A percentile compares a stretch with the other conserved stretches of the same genome.
These are phyloP conservation scores for Beauveria bassiana DNA, from an alignment of 2,329 filamentous ascomycete genomes.

Conservation along the genomic window DNA sequence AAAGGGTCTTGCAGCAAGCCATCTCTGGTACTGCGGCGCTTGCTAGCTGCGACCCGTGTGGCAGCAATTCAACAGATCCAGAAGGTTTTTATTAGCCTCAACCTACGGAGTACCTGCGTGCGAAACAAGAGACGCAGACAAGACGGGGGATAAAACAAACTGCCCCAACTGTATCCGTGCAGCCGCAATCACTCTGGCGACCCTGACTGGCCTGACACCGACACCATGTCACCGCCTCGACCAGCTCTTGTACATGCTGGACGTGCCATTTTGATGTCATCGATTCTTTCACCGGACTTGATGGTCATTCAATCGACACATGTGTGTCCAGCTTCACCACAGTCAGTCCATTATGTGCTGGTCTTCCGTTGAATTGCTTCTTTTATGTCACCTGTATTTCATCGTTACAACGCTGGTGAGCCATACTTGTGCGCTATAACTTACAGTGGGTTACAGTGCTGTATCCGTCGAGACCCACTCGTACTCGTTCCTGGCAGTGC, in stretches of 20 bases:
- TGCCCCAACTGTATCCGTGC: slow-evolving; percentile 7
- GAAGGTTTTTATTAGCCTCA: slow-evolving; percentile 7
- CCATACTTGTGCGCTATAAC: neutral
- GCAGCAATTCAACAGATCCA: slow-evolving; percentile 11
- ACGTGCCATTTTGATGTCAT: neutral
- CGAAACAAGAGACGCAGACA: neutral
- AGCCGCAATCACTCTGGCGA: slow-evolving; percentile 1
- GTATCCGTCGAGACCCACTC: neutral
- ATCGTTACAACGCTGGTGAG: neutral
- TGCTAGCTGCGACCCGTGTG: neutral
- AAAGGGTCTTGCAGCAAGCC: slow-evolving; percentile 1
- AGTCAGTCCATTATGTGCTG: neutral
- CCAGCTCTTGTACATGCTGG: neutral
- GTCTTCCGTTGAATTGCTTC: neutral
- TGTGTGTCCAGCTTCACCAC: neutral
- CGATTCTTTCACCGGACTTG: too few relatives aligned
- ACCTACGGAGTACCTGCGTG: neutral
- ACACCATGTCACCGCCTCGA: neutral
- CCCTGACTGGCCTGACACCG: neutral
- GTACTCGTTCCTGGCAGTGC: neutral
- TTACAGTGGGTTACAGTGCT: neutral
- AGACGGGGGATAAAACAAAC: neutral
- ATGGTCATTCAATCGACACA: too few relatives aligned
- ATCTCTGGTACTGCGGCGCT: neutral
- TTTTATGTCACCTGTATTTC: neutral